Evolutionary conservation across 1,284 basidiomycete species (phyloP), one percentile per base, ranked within the genome.

Genomic region (Golubevia pallescens): DNA sequence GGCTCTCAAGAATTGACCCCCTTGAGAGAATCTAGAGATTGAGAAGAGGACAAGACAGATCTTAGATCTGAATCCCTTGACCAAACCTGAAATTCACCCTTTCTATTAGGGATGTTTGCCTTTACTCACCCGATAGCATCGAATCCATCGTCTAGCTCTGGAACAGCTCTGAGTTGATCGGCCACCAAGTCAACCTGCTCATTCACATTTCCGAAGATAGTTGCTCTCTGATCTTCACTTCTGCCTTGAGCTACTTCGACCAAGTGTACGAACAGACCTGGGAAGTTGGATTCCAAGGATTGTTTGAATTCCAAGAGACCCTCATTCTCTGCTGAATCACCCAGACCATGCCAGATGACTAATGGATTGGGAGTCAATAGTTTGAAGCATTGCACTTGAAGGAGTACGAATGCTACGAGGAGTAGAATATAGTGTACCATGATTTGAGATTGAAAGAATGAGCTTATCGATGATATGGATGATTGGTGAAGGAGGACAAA

Each of bases 301-400:
- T 88, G 86, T 61, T 90, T 89, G 77, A 96, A 92, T 61, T 90
- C 87, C n/a, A 64, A 60, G 58, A 89, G 86, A 7, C 86, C 86
- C 6, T 84, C 73, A 1, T 87, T 86, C 57, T 87, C 84, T 21
- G 87, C 87, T 32, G 87, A 87, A 80, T 90, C 89, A 87, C 93
- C 95, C 55, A 98, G 88, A 4, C 96, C 96, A 86, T 99, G 96
- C 96, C 95, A 98, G 67, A 98, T 87, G 42, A 97, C 95, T 52
- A 97, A 88, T 1, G 94, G 92, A 70, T 78, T 69, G 34, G 61
- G 10, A 52, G 10, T 19, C 24, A 23, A 42, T 28, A 19, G 14
- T 32, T 19, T n/a, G 34, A 19, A 10, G 14, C 13, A 6, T 2
- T 2, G 16, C 2, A 10, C 34, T 38, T 38, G 34, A 38, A 48